phyloP scores from a whole-genome alignment of 805 yeast genomes.

The Saturnispora kantuleensis region DNA sequence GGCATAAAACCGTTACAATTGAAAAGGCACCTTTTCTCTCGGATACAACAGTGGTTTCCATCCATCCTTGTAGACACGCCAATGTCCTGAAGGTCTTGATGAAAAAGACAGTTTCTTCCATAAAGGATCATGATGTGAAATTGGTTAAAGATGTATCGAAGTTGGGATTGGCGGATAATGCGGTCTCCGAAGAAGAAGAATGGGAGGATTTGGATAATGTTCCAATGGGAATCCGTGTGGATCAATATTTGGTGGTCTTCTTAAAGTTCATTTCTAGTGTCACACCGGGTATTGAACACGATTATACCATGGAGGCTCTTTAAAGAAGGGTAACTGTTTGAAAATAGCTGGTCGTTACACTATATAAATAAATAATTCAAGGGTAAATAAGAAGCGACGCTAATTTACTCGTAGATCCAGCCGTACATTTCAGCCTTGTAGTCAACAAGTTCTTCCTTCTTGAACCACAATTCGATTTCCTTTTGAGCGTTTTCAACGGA shows the following conservation, averaged over 20 bases:
- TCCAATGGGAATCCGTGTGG: conserved; percentile 55
- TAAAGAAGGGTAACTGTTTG: conserved; percentile 17
- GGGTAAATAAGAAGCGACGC: not conserved
- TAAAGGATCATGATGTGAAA: conserved; percentile 17
- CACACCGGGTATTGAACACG: conserved; percentile 95
- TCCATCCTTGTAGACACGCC: conserved; percentile 95
- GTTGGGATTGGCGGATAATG: conserved; percentile 35
- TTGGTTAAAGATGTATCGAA: conserved; percentile 36
- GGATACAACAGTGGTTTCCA: conserved; percentile 71
- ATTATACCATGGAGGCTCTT: conserved; percentile 95
- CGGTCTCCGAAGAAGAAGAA: conserved; percentile 15
- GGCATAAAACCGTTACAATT: conserved; percentile 93
- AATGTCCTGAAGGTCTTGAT: conserved; percentile 86
- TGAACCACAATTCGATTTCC: conserved; percentile 97
- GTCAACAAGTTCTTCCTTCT: conserved; percentile 87
- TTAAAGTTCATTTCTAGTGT: conserved; percentile 93
- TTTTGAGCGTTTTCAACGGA: conserved; percentile 95
- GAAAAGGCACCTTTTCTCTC: conserved; percentile 81
- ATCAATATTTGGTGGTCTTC: conserved; percentile 83
- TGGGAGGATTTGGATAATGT: conserved; percentile 17
- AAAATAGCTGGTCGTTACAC: not conserved
- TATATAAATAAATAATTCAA: not conserved
- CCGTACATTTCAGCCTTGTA: conserved; percentile 78
- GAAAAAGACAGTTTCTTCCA: conserved; percentile 49
- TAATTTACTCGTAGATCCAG: conserved; percentile 86